These are phyloP conservation scores for Botrytis cinerea DNA, from an alignment of 2,329 filamentous ascomycete genomes.

Conservation along the genomic window DNA sequence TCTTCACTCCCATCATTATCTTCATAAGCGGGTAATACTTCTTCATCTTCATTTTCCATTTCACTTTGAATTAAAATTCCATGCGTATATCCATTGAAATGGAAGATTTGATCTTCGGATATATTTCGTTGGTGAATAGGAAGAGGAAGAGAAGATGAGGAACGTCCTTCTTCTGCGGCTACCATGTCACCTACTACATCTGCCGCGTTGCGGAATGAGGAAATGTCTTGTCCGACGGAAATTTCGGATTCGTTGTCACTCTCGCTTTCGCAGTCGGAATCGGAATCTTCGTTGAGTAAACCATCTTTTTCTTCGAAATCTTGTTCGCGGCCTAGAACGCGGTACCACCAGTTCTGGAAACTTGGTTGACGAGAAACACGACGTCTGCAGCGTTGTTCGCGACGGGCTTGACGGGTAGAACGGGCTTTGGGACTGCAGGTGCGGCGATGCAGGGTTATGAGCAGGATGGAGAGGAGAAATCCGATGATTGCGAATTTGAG, in stretches of 20 bases:
- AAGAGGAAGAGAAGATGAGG: neutral
- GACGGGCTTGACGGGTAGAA: conserved; percentile 27
- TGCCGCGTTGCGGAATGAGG: conserved; percentile 33
- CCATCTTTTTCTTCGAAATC: conserved; percentile 35
- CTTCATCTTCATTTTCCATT: neutral
- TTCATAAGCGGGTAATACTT: conserved; percentile 22
- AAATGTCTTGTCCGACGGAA: conserved; percentile 34
- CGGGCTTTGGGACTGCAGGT: conserved; percentile 27
- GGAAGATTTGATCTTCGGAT: neutral
- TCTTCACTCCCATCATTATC: conserved; percentile 29
- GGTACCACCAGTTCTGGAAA: conserved; percentile 27
- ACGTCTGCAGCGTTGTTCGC: conserved; percentile 30
- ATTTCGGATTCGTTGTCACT: neutral
- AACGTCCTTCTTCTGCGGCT: conserved; percentile 26
- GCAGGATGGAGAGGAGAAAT: conserved; percentile 34
- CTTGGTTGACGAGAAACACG: conserved; percentile 28
- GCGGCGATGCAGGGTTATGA: conserved; percentile 33
- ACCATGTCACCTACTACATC: conserved; percentile 35
- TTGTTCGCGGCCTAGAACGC: conserved; percentile 25
- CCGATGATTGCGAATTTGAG: conserved; percentile 33
- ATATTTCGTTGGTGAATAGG: neutral
- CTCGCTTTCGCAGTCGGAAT: conserved; percentile 30
- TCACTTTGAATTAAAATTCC: neutral
- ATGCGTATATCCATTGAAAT: neutral
- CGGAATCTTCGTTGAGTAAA: conserved; percentile 21